A percentile compares a stretch with the other conserved stretches of the same genome.
These are phyloP conservation scores for Elsinoe arachidis DNA, from an alignment of 2,329 filamentous ascomycete species.

Conservation along the genomic window DNA sequence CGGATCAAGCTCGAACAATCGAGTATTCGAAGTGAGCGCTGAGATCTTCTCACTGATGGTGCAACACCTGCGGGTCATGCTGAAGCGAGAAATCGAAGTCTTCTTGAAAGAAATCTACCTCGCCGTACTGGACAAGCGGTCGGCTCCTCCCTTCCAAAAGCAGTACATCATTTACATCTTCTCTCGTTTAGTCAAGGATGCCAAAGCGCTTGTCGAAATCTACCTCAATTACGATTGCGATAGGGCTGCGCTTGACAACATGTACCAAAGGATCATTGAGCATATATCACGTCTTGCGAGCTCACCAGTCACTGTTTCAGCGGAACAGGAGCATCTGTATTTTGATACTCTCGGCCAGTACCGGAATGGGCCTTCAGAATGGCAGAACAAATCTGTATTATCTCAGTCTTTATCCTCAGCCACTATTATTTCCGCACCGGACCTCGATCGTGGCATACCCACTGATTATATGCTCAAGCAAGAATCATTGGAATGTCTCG, in stretches of 20 bases:
- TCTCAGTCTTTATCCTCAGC: constrained; percentile 79
- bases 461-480: constrained; percentile 89
- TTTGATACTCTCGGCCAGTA: constrained; percentile 63
- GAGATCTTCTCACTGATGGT: constrained; percentile 98
- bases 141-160: constrained; percentile 82
- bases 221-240: constrained; percentile 99
- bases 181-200: constrained; percentile 74
- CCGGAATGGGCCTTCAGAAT: constrained; percentile 55
- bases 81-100: constrained; percentile 98
- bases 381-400: constrained; percentile 77
- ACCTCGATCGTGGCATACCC: constrained; percentile 55
- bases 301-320: constrained; percentile 63
- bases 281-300: constrained; percentile 84
- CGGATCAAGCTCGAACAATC: constrained; percentile 83
- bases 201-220: constrained; percentile 80
- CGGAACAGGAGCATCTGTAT: constrained; percentile 74
- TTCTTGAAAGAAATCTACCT: constrained; percentile 97
- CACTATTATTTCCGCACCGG: constrained; percentile 47
- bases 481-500: constrained; percentile 75
- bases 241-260: constrained; percentile 82
- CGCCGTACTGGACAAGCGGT: constrained; percentile 78
- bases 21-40: constrained; percentile 88
- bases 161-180: constrained; percentile 82
- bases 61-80: constrained; percentile 81
- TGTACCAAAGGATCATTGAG: constrained; percentile 90